Conservation (phyloP, 306 rosid genomes). For the Prunus kanzakura region DNA sequence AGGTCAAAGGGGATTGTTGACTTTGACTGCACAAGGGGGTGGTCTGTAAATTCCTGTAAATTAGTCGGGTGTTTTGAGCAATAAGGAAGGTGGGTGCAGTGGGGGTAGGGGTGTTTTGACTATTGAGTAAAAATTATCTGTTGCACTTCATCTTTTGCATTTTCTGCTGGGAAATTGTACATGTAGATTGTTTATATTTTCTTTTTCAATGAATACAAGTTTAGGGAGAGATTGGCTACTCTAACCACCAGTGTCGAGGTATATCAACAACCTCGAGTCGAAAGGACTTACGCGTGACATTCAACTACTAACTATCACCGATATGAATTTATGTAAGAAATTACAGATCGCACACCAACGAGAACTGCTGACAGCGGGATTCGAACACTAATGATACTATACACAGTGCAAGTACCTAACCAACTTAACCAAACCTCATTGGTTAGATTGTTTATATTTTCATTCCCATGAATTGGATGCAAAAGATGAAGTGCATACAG, state of each 20-base stretch:
- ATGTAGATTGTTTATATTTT: neutral
- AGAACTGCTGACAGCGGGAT: rapidly evolving
- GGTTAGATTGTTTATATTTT: too few relatives aligned
- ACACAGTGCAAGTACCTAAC: too few relatives aligned
- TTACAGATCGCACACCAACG: too few relatives aligned
- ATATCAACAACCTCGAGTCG: rapidly evolving
- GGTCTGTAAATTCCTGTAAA: constrained; percentile 1
- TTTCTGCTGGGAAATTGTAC: neutral
- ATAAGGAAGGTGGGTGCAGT: neutral
- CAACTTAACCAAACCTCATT: too few relatives aligned
- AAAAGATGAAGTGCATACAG: constrained; percentile 10
- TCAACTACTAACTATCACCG: rapidly evolving
- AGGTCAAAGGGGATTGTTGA: neutral
- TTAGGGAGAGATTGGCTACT: rapidly evolving
- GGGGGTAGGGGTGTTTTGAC: neutral
- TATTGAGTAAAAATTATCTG: neutral
- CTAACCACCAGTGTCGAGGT: rapidly evolving
- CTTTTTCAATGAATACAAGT: too few relatives aligned
- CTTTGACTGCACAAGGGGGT: neutral
- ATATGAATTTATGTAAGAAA: too few relatives aligned
- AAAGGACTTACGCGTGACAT: rapidly evolving
- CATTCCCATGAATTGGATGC: neutral
- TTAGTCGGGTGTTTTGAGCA: neutral
- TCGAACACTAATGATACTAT: rapidly evolving
- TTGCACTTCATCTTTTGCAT: constrained; percentile 26